A percentile compares a stretch with the other conserved stretches of the same genome.
Conservation (phyloP, 2,329 filamentous ascomycete genomes). For the Raffaelea albimanens region DNA sequence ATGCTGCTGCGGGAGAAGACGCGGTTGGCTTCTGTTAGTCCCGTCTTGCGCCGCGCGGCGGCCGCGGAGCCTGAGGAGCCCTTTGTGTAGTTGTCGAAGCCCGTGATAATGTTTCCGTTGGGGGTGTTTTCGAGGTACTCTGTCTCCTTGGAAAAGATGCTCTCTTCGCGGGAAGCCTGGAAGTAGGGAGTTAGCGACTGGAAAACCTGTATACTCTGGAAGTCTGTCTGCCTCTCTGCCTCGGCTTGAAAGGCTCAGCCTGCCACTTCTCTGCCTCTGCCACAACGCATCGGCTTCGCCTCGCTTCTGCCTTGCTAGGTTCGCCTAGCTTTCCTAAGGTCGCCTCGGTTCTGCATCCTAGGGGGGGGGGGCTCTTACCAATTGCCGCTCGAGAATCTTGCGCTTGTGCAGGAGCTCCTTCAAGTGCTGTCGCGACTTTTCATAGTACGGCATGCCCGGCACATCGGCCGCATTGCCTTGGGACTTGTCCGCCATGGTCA, state of each 20-base stretch:
- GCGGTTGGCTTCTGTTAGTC: constrained; percentile 59
- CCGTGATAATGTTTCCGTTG: constrained; percentile 89
- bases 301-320: too few relatives aligned
- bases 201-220: too few relatives aligned
- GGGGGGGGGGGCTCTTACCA: too few relatives aligned
- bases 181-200: not conserved
- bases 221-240: too few relatives aligned
- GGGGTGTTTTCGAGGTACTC: constrained; percentile 86
- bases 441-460: constrained; percentile 56
- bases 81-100: constrained; percentile 98
- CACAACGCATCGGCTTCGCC: too few relatives aligned
- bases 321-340: too few relatives aligned
- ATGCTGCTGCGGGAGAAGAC: constrained; percentile 63
- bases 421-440: constrained; percentile 59
- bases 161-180: constrained; percentile 49
- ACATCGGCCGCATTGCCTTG: constrained; percentile 23
- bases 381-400: constrained; percentile 35
- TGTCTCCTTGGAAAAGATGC: constrained; percentile 74
- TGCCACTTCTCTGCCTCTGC: too few relatives aligned
- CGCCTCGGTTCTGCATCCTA: too few relatives aligned
- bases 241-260: too few relatives aligned
- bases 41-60: constrained; percentile 50
- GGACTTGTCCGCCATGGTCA: constrained; percentile 23
- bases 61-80: constrained; percentile 57
- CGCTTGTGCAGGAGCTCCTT: constrained; percentile 59